Evolutionary conservation across 345 rosid genomes (phyloP), one percentile per base, ranked within the genome.

Genomic region (Abelmoschus esculentus): DNA sequence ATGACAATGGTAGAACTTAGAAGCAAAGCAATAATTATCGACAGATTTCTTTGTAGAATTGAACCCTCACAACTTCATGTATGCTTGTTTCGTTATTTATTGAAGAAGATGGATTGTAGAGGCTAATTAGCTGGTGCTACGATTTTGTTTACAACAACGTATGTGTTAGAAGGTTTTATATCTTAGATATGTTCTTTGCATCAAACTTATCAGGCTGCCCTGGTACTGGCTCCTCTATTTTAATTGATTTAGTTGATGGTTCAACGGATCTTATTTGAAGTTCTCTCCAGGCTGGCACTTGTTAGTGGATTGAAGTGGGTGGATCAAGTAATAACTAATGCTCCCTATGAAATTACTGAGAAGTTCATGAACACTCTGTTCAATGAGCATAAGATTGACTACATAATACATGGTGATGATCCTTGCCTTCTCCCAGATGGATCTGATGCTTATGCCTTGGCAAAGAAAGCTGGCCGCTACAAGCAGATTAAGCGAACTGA

Each of bases 361-460:
- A 79, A 90, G 29, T 93, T 89, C 79, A 93, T 90, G 98, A 83
- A 84, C 72, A 81, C 64, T 38, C 86, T 90, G 71, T 93, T 93
- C 64, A 83, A 83, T 75, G 96, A 87, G 82, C 85, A 89, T 72
- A 82, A 84, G 78, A 90, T 93, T 77, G 97, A 93, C 76, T 90
- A 89, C 72, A 82, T 93, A 66, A 87, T 93, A 73, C 98, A 93
- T 78, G 98, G 98, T 7, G 98, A 93, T 56, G 98, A 93, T 76
- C 98, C 98, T 40, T 90, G 98, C 78, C 77, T 87, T 67, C 97
- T 93, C 75, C 93, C 97, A 3, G 97, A 93, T 87, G 98, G 97
- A 55, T 78, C 92, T 66, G 98, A 93, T 85, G 98, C 98, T 76
- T 93, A 93, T 80, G 96, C 88, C 47, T 75, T 75, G 64, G 98